Evolutionary conservation across 208 protist species (phyloP), one percentile per base, ranked within the genome.

Genomic region (Crithidia expoeki): DNA sequence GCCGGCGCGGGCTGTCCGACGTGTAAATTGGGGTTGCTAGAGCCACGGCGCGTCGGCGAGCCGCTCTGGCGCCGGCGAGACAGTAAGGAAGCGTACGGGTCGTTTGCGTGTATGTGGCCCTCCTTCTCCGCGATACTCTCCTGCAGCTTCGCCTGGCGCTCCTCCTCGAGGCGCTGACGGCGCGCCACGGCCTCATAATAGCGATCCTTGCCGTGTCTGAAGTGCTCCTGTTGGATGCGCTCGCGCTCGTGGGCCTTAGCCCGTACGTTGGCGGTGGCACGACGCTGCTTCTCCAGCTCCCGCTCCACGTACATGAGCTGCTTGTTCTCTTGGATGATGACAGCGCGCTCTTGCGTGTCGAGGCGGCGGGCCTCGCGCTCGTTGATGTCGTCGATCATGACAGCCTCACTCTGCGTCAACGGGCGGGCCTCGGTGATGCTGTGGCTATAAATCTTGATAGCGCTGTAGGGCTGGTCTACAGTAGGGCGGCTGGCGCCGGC

Each of bases 351-450:
- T 32, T 62, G 76, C 33, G 65, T 76, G 42, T 89, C 84, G 32
- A 64, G 38, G 25, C 62, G 67, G 55, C 68, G 74, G 19, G 74
- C 59, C 63, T 94, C 85, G 11, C 81, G 78, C 65, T 90, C 84
- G 47, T 84, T 68, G 67, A 90, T 94, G 23, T 87, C 78, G 5
- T 83, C 72, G 25, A 90, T 67, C 68, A 83, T 71, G 5, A 70
- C 46, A 27, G 55, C 25, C 65, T 90, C 88, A 9, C 59, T 73
- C 16, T 66, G 59, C 47, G 77, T 84, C 32, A 78, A 63, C 11
- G 49, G 42, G 49, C 88, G 84, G 16, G 74, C 71, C 70, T 90
- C 79, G 17, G 23, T 32, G 12, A 76, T 70, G 56, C 67, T 76
- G 57, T 76, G 60, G 72, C 80, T 86, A 56, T 79, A 80, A 33